Percentiles rank a stretch among this genome's conserved stretches.
Evolutionary conservation across 768 basidiomycete genomes (phyloP).

Genomic region (Boletus coccyginus): DNA sequence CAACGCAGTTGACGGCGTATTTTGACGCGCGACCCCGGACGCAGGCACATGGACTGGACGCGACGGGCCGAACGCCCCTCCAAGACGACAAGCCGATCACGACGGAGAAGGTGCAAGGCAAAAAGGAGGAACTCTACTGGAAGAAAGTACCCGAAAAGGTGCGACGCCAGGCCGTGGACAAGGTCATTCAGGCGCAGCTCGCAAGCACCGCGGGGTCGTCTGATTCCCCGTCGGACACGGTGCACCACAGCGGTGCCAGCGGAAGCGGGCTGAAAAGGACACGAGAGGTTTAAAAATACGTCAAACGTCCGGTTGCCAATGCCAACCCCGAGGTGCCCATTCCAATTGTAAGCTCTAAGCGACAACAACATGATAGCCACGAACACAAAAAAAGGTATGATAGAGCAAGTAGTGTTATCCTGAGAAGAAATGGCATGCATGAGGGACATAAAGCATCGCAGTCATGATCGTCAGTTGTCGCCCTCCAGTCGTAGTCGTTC

Average conservation of each 20-base stretch:
- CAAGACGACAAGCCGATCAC: conserved; percentile 31
- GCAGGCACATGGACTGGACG: conserved; percentile 57
- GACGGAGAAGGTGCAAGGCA: conserved; percentile 60
- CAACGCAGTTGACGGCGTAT: conserved; percentile 42
- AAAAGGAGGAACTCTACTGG: conserved; percentile 74
- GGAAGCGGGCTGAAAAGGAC: conserved; percentile 10
- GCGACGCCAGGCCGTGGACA: conserved; percentile 56
- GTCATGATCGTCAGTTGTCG: conserved; percentile 1
- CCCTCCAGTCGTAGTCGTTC: conserved; percentile 39
- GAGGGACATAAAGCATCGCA: background rate
- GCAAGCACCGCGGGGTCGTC: background rate
- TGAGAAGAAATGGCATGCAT: too few relatives aligned
- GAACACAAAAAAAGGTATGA: background rate
- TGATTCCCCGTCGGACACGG: background rate
- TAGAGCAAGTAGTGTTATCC: too few relatives aligned
- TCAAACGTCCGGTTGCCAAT: background rate
- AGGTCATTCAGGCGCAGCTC: conserved; percentile 26
- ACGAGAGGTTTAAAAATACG: conserved; percentile 2
- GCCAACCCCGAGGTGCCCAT: too few relatives aligned
- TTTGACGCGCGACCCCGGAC: conserved; percentile 37
- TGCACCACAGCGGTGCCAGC: background rate
- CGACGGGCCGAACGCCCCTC: conserved; percentile 35
- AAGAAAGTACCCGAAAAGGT: conserved; percentile 75
- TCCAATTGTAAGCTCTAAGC: background rate
- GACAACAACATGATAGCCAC: conserved; percentile 1